Evolutionary conservation across 1,284 basidiomycete species (phyloP), one percentile per base, ranked within the genome.

Genomic region (Sporisorium exsertum): DNA sequence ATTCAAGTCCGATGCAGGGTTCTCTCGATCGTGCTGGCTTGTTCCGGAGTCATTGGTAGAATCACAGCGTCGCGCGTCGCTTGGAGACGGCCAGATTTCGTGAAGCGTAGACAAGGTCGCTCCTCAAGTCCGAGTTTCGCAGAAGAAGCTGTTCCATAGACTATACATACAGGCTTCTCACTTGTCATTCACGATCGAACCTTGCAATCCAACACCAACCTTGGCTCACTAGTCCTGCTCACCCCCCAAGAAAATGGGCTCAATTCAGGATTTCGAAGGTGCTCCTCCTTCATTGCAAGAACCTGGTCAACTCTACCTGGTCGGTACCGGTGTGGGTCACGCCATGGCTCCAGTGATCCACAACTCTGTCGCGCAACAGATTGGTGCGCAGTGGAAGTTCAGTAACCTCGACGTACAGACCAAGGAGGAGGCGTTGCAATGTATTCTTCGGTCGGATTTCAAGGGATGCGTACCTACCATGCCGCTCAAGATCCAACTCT

Each of bases 401-500:
- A 59, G 57, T 32, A 59, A 59, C 20, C 57, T 59, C 32, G 57
- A 59, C 26, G 57, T 59, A 12, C 45, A 50, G 33, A 40, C 57
- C 57, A 59, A 59, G 32, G 57, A 59, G 18, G 46, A 59, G 26
- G 57, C 57, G 20, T 32, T 59, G 57, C 46, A 43, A 15, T 37
- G 51, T 32, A 59, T 59, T 13, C 57, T 32, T 59, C 46, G 57
- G 5, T 20, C 57, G 12, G 57, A 59, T 24, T 59, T 59, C 47
- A 50, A 37, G 29, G 57, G 57, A 10, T 59, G 57, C 57, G 57
- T 59, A 10, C 57, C 57, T 3, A 59, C 57, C 22, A 59, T 59
- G 57, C 57, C 57, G 5, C 26, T 59, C 47, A 59, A 59, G 57
- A 59, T 59, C 13, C 57, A 59, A n/a, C 46, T 59, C 10, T 40